Percentiles rank a stretch among this genome's conserved stretches.
Conservation (phyloP, 768 basidiomycete species). For the Leccinum subgranulosum region DNA sequence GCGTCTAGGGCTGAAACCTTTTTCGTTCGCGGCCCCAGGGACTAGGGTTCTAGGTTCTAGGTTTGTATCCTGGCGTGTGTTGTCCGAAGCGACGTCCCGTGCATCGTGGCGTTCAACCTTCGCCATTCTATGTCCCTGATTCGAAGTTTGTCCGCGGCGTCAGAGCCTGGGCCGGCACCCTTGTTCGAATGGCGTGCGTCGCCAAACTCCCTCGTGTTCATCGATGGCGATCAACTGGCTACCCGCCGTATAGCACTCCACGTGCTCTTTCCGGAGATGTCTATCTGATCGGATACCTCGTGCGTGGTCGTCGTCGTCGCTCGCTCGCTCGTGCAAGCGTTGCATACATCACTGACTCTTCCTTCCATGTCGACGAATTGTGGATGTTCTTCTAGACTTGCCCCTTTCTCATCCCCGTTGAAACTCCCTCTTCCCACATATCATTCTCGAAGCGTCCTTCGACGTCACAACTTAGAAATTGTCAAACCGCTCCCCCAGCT, state of each 20-base stretch:
- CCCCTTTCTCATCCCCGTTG: slow-evolving; percentile 21
- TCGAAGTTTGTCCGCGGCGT: slow-evolving; percentile 6
- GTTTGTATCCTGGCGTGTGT: neutral
- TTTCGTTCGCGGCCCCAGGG: neutral
- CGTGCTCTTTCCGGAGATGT: neutral
- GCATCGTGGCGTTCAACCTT: slow-evolving; percentile 12
- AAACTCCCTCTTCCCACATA: slow-evolving; percentile 25
- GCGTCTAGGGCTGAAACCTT: too few species aligned
- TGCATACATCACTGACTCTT: neutral
- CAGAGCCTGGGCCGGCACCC: neutral
- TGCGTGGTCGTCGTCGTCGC: neutral
- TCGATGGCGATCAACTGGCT: neutral
- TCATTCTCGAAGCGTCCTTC: slow-evolving; percentile 18
- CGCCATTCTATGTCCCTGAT: neutral
- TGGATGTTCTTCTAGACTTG: slow-evolving; percentile 6
- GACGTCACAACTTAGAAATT: slow-evolving; percentile 3
- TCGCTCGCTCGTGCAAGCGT: neutral
- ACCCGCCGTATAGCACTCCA: neutral
- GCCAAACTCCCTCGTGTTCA: slow-evolving; percentile 7
- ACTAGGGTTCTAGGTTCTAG: neutral
- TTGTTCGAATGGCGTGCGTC: slow-evolving; percentile 1
- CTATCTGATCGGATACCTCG: neutral
- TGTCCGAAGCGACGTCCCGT: neutral
- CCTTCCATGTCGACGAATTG: slow-evolving; percentile 6
- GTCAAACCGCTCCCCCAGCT: slow-evolving; percentile 2